Evolutionary conservation across 495 filamentous ascomycete genomes (phyloP).

Genomic region (Lepidopterella palustris): DNA sequence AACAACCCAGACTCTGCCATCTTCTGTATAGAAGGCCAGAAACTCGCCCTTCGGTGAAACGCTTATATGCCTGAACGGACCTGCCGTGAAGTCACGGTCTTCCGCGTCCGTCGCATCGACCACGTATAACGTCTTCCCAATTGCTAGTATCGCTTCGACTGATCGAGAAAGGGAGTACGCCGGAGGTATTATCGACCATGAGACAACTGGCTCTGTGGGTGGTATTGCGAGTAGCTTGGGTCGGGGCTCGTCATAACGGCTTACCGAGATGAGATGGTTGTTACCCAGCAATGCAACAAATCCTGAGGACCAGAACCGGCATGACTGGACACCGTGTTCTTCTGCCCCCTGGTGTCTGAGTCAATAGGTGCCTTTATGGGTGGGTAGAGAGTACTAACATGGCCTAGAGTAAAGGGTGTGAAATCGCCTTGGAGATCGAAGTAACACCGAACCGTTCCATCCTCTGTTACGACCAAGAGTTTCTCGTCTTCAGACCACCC

Average conservation of each 20-base stretch:
- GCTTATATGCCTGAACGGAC: slow-evolving; percentile 82
- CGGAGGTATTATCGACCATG: slow-evolving; percentile 86
- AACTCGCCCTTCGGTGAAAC: slow-evolving; percentile 88
- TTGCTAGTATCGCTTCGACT: slow-evolving; percentile 86
- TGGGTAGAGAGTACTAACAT: slow-evolving; percentile 45
- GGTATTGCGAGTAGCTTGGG: slow-evolving; percentile 74
- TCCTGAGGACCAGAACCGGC: slow-evolving; percentile 83
- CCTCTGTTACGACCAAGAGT: slow-evolving; percentile 77
- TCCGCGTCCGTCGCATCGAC: slow-evolving; percentile 85
- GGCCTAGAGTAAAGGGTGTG: slow-evolving; percentile 88
- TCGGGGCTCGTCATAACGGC: slow-evolving; percentile 83
- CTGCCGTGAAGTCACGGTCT: slow-evolving; percentile 81
- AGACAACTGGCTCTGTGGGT: slow-evolving; percentile 71
- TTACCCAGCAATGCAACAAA: slow-evolving; percentile 91
- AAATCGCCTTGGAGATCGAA: slow-evolving; percentile 90
- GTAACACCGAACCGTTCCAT: slow-evolving; percentile 88
- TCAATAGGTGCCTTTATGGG: not conserved
- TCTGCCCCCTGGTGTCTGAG: slow-evolving; percentile 59
- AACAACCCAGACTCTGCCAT: slow-evolving; percentile 87
- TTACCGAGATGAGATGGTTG: slow-evolving; percentile 79
- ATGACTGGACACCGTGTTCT: slow-evolving; percentile 75
- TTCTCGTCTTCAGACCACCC: slow-evolving; percentile 98
- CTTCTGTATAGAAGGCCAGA: slow-evolving; percentile 75
- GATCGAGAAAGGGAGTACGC: slow-evolving; percentile 87
- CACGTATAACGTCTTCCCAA: slow-evolving; percentile 75